phyloP scores from a whole-genome alignment of 2,329 filamentous ascomycete species.

The Massarina eburnea region DNA sequence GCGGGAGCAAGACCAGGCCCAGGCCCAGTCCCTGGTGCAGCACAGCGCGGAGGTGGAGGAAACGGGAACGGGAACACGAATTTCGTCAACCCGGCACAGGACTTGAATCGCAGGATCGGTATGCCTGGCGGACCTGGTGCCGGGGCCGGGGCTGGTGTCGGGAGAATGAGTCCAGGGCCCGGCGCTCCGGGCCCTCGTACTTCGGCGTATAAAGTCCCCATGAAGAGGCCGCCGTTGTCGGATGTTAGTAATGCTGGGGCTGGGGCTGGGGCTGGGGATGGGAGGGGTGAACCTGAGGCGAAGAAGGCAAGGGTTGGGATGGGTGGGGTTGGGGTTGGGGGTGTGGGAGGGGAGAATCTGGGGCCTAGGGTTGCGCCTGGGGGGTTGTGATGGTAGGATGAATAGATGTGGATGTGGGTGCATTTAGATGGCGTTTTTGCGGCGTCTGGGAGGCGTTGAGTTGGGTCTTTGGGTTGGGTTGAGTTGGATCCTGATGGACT shows the following conservation, averaged over 20 bases:
- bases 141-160: neutral
- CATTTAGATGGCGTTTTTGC: neutral
- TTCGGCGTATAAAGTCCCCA: slow-evolving; percentile 51
- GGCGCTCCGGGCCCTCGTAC: too few relatives aligned
- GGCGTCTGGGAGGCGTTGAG: neutral
- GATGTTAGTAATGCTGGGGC: slow-evolving; percentile 50
- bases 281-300: slow-evolving; percentile 35
- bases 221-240: slow-evolving; percentile 42
- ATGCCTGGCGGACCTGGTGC: slow-evolving; percentile 46
- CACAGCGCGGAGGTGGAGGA: too few relatives aligned
- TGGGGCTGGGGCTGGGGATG: slow-evolving; percentile 20
- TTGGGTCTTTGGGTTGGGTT: neutral
- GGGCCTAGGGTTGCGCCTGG: slow-evolving; percentile 1
- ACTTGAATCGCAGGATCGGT: slow-evolving; percentile 51
- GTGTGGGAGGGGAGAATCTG: slow-evolving; percentile 23
- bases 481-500: too few relatives aligned
- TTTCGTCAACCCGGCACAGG: slow-evolving; percentile 52
- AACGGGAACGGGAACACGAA: slow-evolving; percentile 35
- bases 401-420: neutral
- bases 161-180: slow-evolving; percentile 45
- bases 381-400: neutral
- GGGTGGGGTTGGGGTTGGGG: neutral
- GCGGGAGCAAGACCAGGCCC: slow-evolving; percentile 16
- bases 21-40: neutral
- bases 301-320: slow-evolving; percentile 46